phyloP scores from a whole-genome alignment of 179 eudicot species.

The Silene coronaria region DNA sequence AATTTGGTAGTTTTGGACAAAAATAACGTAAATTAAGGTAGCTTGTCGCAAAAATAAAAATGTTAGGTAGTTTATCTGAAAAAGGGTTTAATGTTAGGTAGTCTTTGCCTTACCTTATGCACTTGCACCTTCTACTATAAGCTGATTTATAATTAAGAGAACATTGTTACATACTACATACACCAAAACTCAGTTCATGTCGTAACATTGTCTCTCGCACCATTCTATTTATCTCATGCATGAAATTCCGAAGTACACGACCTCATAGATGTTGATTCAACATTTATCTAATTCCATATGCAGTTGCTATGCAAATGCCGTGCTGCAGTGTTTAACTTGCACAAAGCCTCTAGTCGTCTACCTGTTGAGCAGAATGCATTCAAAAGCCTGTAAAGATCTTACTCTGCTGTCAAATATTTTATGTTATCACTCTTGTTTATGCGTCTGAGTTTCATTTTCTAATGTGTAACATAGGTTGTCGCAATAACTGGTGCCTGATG shows the following conservation, averaged over 20 bases:
- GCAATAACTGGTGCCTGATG: conserved; percentile 80
- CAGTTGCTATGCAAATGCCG: conserved; percentile 99
- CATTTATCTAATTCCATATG: conserved; percentile 27
- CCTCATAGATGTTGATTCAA: not conserved
- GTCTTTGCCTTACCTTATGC: not conserved
- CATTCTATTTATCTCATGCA: not conserved
- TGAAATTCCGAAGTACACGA: no score
- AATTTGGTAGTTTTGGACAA: no score
- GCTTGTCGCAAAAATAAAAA: no score
- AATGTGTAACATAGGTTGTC: conserved; percentile 44
- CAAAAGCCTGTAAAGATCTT: conserved; percentile 57
- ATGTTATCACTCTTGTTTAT: not conserved
- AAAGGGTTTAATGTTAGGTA: no score
- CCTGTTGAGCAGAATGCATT: conserved; percentile 71
- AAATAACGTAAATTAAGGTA: no score
- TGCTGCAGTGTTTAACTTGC: conserved; percentile 84
- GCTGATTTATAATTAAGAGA: not conserved
- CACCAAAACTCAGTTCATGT: not conserved
- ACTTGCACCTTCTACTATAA: not conserved
- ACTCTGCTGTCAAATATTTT: conserved; percentile 10
- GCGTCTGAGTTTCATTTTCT: conserved; percentile 12
- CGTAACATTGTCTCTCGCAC: not conserved
- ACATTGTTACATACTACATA: not conserved
- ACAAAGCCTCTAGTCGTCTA: conserved; percentile 81
- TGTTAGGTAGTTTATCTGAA: no score